Conservation (phyloP, 1,284 basidiomycete species). For the Pseudozyma sp. region DNA sequence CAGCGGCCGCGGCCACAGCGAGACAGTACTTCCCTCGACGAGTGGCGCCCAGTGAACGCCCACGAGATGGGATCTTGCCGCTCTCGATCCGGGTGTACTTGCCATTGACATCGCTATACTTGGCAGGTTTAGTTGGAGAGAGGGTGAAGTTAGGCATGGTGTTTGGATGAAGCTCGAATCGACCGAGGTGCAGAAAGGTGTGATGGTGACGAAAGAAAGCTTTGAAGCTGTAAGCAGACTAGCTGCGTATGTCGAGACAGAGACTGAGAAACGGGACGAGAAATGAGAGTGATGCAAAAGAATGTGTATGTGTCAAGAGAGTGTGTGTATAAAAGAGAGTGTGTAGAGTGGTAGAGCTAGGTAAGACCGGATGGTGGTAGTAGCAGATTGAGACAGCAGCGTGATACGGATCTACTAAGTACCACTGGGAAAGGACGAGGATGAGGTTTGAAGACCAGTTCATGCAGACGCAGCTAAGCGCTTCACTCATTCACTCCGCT, state of each 20-base stretch:
- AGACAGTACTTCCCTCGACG: constrained; percentile 38
- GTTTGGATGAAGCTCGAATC: not conserved
- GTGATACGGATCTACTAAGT: not conserved
- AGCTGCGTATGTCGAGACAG: not conserved
- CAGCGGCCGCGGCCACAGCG: constrained; percentile 30
- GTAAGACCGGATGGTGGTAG: constrained; percentile 9
- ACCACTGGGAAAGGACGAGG: not conserved
- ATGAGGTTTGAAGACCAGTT: not conserved
- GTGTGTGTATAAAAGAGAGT: constrained; percentile 16
- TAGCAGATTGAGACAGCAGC: not conserved
- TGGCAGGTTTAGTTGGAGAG: constrained; percentile 32
- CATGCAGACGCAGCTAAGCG: not conserved
- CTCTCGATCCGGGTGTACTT: constrained; percentile 42
- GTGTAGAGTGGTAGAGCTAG: not conserved
- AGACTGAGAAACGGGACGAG: not conserved
- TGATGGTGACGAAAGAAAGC: not conserved
- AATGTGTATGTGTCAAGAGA: constrained; percentile 18
- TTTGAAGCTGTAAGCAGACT: constrained; percentile 1
- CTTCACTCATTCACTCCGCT: not conserved
- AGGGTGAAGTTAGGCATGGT: constrained; percentile 35
- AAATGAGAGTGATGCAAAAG: constrained; percentile 5
- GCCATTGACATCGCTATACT: constrained; percentile 39
- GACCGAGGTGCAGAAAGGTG: not conserved
- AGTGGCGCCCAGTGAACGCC: constrained; percentile 30
- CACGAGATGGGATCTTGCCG: constrained; percentile 36